These are phyloP conservation scores for Chrysopogon serrulatus DNA, from an alignment of 176 grass and related monocot species.

Conservation along the genomic window DNA sequence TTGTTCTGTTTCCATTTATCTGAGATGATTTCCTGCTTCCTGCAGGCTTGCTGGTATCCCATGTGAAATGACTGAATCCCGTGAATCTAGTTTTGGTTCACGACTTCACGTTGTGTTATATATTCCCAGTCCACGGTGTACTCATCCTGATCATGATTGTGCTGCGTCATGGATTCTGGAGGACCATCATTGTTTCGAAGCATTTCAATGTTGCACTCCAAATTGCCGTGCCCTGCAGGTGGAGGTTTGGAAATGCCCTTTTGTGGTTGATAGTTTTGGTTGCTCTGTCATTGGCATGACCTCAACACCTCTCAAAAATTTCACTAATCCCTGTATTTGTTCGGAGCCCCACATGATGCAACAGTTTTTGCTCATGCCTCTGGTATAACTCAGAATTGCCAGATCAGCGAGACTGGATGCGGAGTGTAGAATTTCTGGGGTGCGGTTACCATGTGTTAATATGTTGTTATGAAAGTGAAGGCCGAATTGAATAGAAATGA, in stretches of 20 bases:
- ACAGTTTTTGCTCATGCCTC: background rate
- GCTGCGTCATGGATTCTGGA: background rate
- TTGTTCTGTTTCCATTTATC: background rate
- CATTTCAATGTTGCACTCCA: background rate
- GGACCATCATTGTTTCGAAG: background rate
- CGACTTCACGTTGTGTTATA: background rate
- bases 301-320: background rate
- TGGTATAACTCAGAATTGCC: background rate
- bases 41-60: slow-evolving; percentile 47
- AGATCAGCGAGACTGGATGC: background rate
- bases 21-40: slow-evolving; percentile 8
- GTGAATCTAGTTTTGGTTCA: background rate
- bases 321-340: background rate
- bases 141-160: background rate
- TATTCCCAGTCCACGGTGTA: background rate
- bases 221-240: background rate
- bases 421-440: background rate
- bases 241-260: background rate
- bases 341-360: background rate
- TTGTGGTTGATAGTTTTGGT: slow-evolving; percentile 18
- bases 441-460: background rate
- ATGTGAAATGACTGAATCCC: slow-evolving; percentile 20
- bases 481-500: background rate
- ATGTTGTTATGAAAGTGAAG: background rate
- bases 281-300: background rate